phyloP scores from a whole-genome alignment of 768 basidiomycete species.

The Suillus variegatus region DNA sequence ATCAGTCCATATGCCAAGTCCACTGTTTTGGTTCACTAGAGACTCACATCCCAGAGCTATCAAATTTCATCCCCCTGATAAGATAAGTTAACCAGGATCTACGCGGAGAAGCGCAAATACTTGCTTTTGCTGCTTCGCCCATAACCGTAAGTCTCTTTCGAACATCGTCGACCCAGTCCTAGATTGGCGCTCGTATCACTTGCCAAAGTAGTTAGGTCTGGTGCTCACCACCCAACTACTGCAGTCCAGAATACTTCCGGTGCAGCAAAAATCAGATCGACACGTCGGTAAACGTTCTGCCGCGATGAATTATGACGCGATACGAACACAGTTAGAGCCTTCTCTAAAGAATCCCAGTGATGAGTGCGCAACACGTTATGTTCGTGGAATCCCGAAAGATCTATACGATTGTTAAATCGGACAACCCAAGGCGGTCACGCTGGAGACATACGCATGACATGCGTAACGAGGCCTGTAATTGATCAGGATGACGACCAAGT shows the following conservation, averaged over 20 bases:
- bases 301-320: constrained; percentile 46
- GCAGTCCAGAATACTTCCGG: constrained; percentile 85
- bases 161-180: constrained; percentile 93
- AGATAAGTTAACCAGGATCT: constrained; percentile 6
- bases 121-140: constrained; percentile 65
- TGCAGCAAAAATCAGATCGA: constrained; percentile 83
- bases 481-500: neutral
- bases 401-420: constrained; percentile 32
- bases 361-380: constrained; percentile 54
- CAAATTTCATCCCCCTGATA: constrained; percentile 76
- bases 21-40: neutral
- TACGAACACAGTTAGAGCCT: constrained; percentile 77
- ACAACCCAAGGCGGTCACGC: neutral
- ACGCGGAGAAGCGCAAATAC: constrained; percentile 9
- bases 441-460: constrained; percentile 71
- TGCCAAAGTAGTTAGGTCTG: neutral
- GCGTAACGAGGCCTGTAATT: constrained; percentile 65
- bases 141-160: constrained; percentile 77
- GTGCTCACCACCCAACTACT: constrained; percentile 78
- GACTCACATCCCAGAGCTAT: constrained; percentile 76
- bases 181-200: neutral
- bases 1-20: constrained; percentile 4
- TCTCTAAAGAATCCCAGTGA: constrained; percentile 84
- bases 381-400: constrained; percentile 59
- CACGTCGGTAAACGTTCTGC: constrained; percentile 57